Base-by-base conservation (phyloP, 345 rosid species). In the Zanthoxylum bungeanum region DNA sequence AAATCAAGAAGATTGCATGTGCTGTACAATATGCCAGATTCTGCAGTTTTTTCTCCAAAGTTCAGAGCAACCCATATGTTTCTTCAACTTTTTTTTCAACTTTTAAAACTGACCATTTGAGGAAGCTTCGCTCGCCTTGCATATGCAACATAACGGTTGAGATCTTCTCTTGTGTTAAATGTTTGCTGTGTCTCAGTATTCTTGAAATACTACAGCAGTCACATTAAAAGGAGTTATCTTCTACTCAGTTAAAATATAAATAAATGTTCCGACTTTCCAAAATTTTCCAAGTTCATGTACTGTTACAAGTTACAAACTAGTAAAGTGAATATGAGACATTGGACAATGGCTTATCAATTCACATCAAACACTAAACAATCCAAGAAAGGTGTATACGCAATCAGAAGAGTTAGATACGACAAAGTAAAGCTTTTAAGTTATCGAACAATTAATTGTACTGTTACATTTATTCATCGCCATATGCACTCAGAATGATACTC, bases 71-170 rank as follows among this genome's bases (percentile, higher is more conserved):
- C 22, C 33, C 44, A 12, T 33, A 7, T 34, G 25, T 60, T 10
- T 36, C 28, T 60, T 10, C 27, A 34, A 16, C 4, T 36, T 60
- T 60, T 37, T 1, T 9, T 36, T 37, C 64, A 36, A 60, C 17
- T 16, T 36, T 44, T 16, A 16, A 44, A 64, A 42, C 68, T 64
- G 6, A 64, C 68, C 68, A 7, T 21, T 28, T 19, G 53, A 44
- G 53, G 68, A 17, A 27, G 68, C 25, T 44, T 44, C 8, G 68
- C 68, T 51, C 28, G 51, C 24, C 68, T 64, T 64, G 52, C 68
- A 28, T 27, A 64, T 44, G 68, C 68, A 27, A 14, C 37, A 7
- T 44, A 44, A 1, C 37, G 53, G 21, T 27, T 5, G 36, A 64
- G 16, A 46, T 64, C 17, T 4, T 27, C 37, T 4, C 16, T 66